phyloP scores from a whole-genome alignment of 768 basidiomycete genomes.

The Boletus rubropictus region DNA sequence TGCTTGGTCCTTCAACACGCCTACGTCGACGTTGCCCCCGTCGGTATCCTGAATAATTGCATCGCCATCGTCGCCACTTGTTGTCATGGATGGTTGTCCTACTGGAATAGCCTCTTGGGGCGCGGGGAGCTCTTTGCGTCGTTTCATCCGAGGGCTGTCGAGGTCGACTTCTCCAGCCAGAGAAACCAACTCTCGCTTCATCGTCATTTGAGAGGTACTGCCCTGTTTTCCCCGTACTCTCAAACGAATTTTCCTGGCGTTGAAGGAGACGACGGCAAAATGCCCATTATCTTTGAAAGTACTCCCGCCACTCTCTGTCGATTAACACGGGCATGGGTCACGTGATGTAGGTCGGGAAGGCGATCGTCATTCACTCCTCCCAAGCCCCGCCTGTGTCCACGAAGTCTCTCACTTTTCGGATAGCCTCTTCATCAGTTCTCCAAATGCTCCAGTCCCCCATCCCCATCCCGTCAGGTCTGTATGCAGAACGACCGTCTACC shows the following conservation, averaged over 20 bases:
- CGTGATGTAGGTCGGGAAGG: slow-evolving; percentile 25
- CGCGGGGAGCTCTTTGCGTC: slow-evolving; percentile 41
- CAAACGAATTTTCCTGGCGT: slow-evolving; percentile 24
- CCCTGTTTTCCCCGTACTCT: slow-evolving; percentile 17
- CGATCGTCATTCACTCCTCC: too few relatives aligned
- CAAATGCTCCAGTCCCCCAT: slow-evolving; percentile 76
- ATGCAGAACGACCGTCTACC: slow-evolving; percentile 48
- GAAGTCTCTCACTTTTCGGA: slow-evolving; percentile 47
- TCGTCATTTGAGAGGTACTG: slow-evolving; percentile 32
- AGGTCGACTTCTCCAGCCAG: slow-evolving; percentile 35
- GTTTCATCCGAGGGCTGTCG: slow-evolving; percentile 46
- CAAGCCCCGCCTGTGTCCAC: slow-evolving; percentile 30
- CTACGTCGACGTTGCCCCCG: slow-evolving; percentile 20
- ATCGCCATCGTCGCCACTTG: slow-evolving; percentile 25
- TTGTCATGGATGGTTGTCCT: slow-evolving; percentile 30
- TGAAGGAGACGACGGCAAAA: slow-evolving; percentile 25
- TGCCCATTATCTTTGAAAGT: slow-evolving; percentile 31
- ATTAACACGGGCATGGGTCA: slow-evolving; percentile 22
- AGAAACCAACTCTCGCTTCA: slow-evolving; percentile 47
- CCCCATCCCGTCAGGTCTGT: slow-evolving; percentile 54
- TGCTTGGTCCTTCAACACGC: slow-evolving; percentile 56
- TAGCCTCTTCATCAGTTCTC: slow-evolving; percentile 49
- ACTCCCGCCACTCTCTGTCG: slow-evolving; percentile 18
- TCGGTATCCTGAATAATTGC: slow-evolving; percentile 17
- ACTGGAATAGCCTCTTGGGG: slow-evolving; percentile 36